These are phyloP conservation scores for Metarhizium sp. DNA, from an alignment of 2,329 filamentous ascomycete genomes.

Conservation along the genomic window DNA sequence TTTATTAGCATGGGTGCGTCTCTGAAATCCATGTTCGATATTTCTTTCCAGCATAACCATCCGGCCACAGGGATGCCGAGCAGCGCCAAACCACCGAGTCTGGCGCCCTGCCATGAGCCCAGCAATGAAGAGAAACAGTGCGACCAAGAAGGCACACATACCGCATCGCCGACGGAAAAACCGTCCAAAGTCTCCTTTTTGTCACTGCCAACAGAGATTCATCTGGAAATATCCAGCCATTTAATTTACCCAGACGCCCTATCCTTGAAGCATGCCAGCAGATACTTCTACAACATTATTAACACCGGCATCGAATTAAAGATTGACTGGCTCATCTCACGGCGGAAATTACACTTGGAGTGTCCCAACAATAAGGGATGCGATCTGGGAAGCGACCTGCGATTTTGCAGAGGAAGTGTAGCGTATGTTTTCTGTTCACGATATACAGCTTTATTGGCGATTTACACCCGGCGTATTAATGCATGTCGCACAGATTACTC, in stretches of 20 bases:
- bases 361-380: conserved; percentile 51
- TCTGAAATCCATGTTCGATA: no score
- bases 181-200: background rate
- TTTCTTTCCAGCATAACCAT: background rate
- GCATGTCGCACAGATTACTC: conserved; percentile 31
- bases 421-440: conserved; percentile 30
- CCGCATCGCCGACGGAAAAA: background rate
- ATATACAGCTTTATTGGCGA: no score
- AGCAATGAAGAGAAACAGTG: background rate
- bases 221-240: conserved; percentile 48
- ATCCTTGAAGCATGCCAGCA: conserved; percentile 57
- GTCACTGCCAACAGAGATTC: conserved; percentile 55
- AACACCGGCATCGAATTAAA: conserved; percentile 58
- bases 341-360: conserved; percentile 52
- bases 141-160: background rate
- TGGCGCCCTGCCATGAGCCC: conserved; percentile 1
- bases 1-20: no score
- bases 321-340: conserved; percentile 59
- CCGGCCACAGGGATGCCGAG: background rate
- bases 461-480: background rate
- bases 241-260: conserved; percentile 64
- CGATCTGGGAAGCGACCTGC: conserved; percentile 48
- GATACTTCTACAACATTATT: conserved; percentile 54
- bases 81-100: no score
- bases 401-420: conserved; percentile 52